Conservation (phyloP, 2,329 filamentous ascomycete genomes). For the Aspergillus pseudoglaucus region DNA sequence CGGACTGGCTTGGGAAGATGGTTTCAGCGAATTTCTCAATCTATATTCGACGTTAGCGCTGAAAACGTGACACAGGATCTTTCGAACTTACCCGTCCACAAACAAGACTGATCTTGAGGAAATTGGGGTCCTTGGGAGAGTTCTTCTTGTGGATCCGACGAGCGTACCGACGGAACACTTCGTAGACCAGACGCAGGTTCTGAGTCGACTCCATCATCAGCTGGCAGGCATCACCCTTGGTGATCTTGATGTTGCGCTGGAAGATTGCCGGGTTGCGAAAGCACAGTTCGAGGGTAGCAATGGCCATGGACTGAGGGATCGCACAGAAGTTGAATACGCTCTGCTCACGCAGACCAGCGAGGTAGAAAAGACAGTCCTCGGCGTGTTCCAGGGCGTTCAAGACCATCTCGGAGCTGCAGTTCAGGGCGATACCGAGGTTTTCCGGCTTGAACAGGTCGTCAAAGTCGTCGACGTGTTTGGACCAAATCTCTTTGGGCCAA, state of each 20-base stretch:
- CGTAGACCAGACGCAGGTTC: constrained; percentile 73
- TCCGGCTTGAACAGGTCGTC: constrained; percentile 83
- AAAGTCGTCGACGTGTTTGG: constrained; percentile 84
- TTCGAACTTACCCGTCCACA: constrained; percentile 65
- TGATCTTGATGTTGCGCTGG: constrained; percentile 87
- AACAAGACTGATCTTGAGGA: constrained; percentile 80
- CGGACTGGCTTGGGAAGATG: constrained; percentile 78
- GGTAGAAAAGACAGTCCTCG: constrained; percentile 95
- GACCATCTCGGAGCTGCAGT: constrained; percentile 90
- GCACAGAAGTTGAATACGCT: constrained; percentile 99
- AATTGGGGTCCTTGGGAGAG: constrained; percentile 86
- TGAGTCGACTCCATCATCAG: constrained; percentile 92
- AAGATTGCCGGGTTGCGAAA: constrained; percentile 90
- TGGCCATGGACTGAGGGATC: constrained; percentile 95
- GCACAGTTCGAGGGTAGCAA: constrained; percentile 83
- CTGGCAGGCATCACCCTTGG: constrained; percentile 84
- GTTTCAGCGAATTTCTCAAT: constrained; percentile 94
- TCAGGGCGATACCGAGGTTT: constrained; percentile 68
- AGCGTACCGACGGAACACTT: constrained; percentile 71
- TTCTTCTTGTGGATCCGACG: constrained; percentile 89
- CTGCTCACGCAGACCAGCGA: constrained; percentile 89
- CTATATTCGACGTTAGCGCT: constrained; percentile 37
- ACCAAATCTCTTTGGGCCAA: constrained; percentile 96
- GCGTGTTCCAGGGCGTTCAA: constrained; percentile 78
- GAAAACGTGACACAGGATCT: neutral